These are phyloP conservation scores for Clarkia xantiana DNA, from an alignment of 345 rosid species.

Conservation along the genomic window DNA sequence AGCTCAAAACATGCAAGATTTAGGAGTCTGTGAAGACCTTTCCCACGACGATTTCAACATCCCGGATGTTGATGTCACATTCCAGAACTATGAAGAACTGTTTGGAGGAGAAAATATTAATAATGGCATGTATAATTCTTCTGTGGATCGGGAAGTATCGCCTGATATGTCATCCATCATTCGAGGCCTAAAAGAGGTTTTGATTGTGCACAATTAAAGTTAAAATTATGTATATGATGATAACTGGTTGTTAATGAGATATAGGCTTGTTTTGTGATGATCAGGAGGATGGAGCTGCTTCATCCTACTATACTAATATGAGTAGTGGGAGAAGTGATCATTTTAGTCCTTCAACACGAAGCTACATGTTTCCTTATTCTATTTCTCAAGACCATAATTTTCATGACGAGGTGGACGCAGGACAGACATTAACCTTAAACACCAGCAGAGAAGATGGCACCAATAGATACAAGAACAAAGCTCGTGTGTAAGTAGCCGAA, in stretches of 20 bases:
- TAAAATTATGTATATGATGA: neutral
- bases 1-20: slow-evolving; percentile 77
- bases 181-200: slow-evolving; percentile 4
- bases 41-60: slow-evolving; percentile 42
- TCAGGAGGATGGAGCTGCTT: slow-evolving; percentile 2
- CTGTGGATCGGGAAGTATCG: slow-evolving; percentile 18
- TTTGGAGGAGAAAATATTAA: slow-evolving; percentile 52
- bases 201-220: no score
- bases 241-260: neutral
- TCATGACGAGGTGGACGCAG: neutral
- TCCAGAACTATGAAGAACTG: slow-evolving; percentile 60
- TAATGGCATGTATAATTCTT: slow-evolving; percentile 23
- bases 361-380: neutral
- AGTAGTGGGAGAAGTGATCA: neutral
- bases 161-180: slow-evolving; percentile 17
- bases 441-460: no score
- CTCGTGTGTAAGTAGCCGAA: neutral
- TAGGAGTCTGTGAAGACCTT: slow-evolving; percentile 68
- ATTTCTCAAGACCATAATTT: slow-evolving; percentile 2
- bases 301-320: neutral
- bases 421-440: neutral
- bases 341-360: neutral
- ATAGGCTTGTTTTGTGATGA: neutral
- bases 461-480: slow-evolving; percentile 1
- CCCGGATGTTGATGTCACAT: slow-evolving; percentile 70